Evolutionary conservation across 2,329 filamentous ascomycete genomes (phyloP).

Genomic region (Aspergillus glaucus): DNA sequence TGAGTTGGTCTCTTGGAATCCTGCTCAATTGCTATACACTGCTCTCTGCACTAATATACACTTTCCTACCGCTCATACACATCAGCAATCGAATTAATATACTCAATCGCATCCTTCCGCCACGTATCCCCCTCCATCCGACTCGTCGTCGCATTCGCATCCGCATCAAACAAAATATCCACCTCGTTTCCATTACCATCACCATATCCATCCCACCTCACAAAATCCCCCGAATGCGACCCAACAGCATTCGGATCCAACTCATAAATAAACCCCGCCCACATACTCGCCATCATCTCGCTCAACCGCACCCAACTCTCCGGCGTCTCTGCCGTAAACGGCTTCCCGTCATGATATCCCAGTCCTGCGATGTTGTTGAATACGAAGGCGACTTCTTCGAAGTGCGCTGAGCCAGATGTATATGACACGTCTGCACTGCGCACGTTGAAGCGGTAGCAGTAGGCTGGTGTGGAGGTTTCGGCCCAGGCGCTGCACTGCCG

Average conservation of each 20-base stretch:
- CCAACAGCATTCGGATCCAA: constrained; percentile 39
- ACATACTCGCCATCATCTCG: constrained; percentile 46
- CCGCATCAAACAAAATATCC: constrained; percentile 49
- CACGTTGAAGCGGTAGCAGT: constrained; percentile 59
- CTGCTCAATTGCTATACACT: background rate
- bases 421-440: constrained; percentile 37
- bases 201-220: constrained; percentile 43
- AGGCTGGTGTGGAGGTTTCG: constrained; percentile 44
- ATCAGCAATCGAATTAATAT: constrained; percentile 22
- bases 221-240: constrained; percentile 5
- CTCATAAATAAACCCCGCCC: constrained; percentile 46
- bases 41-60: background rate
- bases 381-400: constrained; percentile 51
- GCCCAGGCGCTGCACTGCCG: constrained; percentile 49
- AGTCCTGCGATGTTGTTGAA: constrained; percentile 47
- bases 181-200: constrained; percentile 34
- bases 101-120: constrained; percentile 30
- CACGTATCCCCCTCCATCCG: constrained; percentile 43
- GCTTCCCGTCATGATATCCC: constrained; percentile 38
- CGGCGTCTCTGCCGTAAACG: constrained; percentile 33
- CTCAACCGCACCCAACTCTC: constrained; percentile 39
- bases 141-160: constrained; percentile 35
- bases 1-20: background rate
- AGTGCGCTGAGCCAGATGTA: constrained; percentile 47
- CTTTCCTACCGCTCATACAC: constrained; percentile 17